phyloP scores from a whole-genome alignment of 805 yeast genomes.

The Zygoascus tannicola region DNA sequence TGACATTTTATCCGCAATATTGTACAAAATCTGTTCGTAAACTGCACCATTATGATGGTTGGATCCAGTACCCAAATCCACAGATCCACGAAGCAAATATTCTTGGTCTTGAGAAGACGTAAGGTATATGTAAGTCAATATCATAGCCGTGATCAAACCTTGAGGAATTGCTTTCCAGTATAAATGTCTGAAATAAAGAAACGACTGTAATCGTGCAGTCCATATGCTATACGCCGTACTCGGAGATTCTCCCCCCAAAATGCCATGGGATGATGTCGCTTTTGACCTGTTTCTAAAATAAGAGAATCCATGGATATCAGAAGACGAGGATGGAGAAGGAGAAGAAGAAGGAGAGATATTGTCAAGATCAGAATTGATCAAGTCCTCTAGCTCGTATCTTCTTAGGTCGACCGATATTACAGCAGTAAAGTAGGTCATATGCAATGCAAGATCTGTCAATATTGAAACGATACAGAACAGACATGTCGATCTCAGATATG shows the following conservation, averaged over 20 bases:
- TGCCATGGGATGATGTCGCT: neutral
- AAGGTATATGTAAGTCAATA: neutral
- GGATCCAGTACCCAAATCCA: neutral
- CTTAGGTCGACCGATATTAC: constrained; percentile 59
- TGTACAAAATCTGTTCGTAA: too few species aligned
- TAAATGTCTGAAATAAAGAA: constrained; percentile 17
- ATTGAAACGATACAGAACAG: constrained; percentile 40
- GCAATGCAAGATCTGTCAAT: constrained; percentile 51
- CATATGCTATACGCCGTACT: neutral
- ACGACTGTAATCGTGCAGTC: constrained; percentile 5
- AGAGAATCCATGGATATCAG: neutral
- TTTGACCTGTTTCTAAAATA: neutral
- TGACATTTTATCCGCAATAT: neutral
- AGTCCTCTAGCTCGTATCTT: constrained; percentile 51
- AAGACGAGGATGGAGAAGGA: neutral
- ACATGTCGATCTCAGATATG: constrained; percentile 34
- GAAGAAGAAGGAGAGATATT: neutral
- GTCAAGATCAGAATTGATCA: constrained; percentile 17
- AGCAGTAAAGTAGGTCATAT: constrained; percentile 54
- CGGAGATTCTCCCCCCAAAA: neutral
- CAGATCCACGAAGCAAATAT: neutral
- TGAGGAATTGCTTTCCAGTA: neutral
- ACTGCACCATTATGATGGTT: neutral
- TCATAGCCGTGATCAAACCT: neutral
- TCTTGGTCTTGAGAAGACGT: neutral